Conservation (phyloP, 805 yeast species). For the Monosporozyma unispora region DNA sequence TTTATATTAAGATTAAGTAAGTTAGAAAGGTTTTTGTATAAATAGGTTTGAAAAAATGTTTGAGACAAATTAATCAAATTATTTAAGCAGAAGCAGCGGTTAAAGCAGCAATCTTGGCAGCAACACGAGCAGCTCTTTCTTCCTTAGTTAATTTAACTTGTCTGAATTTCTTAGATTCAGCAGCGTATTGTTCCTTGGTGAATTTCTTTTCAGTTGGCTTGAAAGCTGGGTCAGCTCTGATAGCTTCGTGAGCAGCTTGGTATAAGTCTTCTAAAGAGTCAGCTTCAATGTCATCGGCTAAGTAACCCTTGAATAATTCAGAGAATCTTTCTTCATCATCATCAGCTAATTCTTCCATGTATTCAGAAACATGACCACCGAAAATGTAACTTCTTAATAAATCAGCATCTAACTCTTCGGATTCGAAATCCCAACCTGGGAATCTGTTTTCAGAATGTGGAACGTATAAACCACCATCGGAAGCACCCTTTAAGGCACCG, state of each 20-base stretch:
- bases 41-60: not conserved
- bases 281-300: constrained; percentile 95
- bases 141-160: constrained; percentile 80
- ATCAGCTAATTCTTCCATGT: constrained; percentile 99
- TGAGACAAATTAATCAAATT: constrained; percentile 4
- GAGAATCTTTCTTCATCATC: constrained; percentile 99
- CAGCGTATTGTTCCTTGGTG: constrained; percentile 98
- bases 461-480: constrained; percentile 98
- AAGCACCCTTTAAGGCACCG: constrained; percentile 99
- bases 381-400: constrained; percentile 96
- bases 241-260: constrained; percentile 86
- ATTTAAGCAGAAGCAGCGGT: constrained; percentile 35
- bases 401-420: constrained; percentile 97
- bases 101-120: constrained; percentile 90
- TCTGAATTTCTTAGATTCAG: constrained; percentile 88
- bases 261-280: constrained; percentile 94
- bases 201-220: constrained; percentile 84
- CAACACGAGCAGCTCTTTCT: constrained; percentile 83
- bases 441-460: constrained; percentile 99
- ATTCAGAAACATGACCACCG: constrained; percentile 99
- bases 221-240: constrained; percentile 92
- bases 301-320: constrained; percentile 90
- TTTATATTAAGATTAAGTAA: not conserved
- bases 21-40: not conserved
- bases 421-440: constrained; percentile 99